Evolutionary conservation across 495 filamentous ascomycete genomes (phyloP).

Genomic region (Daldinia bambusicola): DNA sequence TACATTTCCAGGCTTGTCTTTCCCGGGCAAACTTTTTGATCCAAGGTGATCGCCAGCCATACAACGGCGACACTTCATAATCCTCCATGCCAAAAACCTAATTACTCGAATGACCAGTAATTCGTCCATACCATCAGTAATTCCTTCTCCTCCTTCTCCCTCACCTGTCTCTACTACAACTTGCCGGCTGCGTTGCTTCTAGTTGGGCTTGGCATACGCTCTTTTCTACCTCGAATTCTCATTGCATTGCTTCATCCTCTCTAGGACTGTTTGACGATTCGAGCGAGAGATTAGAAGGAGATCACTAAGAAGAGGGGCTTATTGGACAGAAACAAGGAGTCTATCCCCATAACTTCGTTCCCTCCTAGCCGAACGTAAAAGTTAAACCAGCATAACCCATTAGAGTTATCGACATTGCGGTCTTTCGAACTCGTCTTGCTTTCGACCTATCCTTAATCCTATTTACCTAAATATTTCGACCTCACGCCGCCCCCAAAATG

Average conservation of each 20-base stretch:
- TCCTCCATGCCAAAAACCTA: constrained; percentile 15
- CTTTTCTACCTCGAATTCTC: constrained; percentile 19
- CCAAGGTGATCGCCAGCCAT: constrained; percentile 34
- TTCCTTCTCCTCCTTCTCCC: constrained; percentile 11
- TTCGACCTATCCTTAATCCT: constrained; percentile 11
- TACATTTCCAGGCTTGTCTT: constrained; percentile 22
- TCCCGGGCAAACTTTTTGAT: constrained; percentile 20
- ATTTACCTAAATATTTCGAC: constrained; percentile 42
- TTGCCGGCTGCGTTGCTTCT: constrained; percentile 8
- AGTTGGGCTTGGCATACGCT: constrained; percentile 34
- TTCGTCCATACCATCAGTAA: constrained; percentile 22
- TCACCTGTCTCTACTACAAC: background rate
- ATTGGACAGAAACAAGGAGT: constrained; percentile 12
- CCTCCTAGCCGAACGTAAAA: constrained; percentile 14
- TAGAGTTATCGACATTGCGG: constrained; percentile 26
- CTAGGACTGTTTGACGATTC: background rate
- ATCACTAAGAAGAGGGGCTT: background rate
- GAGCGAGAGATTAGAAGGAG: constrained; percentile 4
- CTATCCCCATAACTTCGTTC: constrained; percentile 2
- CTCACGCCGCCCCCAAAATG: constrained; percentile 69
- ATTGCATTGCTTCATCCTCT: background rate
- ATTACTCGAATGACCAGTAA: constrained; percentile 29
- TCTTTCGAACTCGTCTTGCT: constrained; percentile 10
- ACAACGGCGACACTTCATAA: constrained; percentile 33
- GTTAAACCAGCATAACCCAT: constrained; percentile 16